Evolutionary conservation across 371 early-diverging fungal species (phyloP).

Genomic region (Rozella allomycis): DNA sequence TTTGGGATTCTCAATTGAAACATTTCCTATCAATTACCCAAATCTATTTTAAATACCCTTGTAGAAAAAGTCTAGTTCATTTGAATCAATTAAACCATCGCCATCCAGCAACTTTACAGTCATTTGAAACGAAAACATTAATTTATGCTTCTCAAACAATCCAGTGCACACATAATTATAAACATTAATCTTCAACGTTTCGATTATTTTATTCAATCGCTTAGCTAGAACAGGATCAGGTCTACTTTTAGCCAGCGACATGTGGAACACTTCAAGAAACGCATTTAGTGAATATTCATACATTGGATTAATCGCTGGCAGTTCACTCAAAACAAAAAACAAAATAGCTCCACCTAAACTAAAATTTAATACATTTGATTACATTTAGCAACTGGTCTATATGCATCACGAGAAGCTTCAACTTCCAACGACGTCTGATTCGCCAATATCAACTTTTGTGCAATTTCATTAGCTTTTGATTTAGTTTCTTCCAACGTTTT

Average conservation of each 20-base stretch:
- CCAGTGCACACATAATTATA: constrained; percentile 38
- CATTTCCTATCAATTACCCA: no score
- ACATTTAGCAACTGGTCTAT: constrained; percentile 31
- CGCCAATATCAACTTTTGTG: constrained; percentile 27
- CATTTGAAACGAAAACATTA: constrained; percentile 40
- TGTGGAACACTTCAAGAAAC: constrained; percentile 29
- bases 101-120: constrained; percentile 31
- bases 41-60: no score
- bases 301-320: constrained; percentile 36
- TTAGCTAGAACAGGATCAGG: constrained; percentile 29
- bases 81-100: constrained; percentile 21
- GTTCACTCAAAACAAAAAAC: constrained; percentile 31
- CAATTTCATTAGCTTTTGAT: constrained; percentile 34
- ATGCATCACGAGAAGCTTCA: constrained; percentile 28
- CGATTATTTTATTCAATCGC: constrained; percentile 26
- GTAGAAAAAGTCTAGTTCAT: constrained; percentile 33
- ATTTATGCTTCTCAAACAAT: constrained; percentile 32
- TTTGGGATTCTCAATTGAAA: constrained; percentile 20
- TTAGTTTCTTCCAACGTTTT: constrained; percentile 35
- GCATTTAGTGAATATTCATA: constrained; percentile 34
- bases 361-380: no score
- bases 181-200: constrained; percentile 31
- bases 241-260: constrained; percentile 24
- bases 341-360: constrained; percentile 33
- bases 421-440: constrained; percentile 35